Evolutionary conservation across 331 rosid genomes (phyloP).

Genomic region (Ulmus americana): DNA sequence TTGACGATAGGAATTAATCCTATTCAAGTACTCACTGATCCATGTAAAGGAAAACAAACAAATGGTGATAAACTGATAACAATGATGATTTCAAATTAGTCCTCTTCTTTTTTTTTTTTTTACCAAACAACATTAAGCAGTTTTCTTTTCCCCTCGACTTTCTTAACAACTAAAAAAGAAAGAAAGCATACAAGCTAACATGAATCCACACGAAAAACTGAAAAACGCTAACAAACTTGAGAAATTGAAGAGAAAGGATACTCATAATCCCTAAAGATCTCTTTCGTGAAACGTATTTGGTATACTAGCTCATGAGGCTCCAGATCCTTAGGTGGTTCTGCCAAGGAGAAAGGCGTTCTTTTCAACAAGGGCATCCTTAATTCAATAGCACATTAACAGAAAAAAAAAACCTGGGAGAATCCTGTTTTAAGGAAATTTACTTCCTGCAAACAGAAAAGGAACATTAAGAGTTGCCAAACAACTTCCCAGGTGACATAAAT

Average conservation of each 20-base stretch:
- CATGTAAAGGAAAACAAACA: constrained; percentile 42
- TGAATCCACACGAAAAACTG: neutral
- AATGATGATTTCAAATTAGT: neutral
- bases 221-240: constrained; percentile 8
- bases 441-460: constrained; percentile 24
- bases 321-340: constrained; percentile 63
- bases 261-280: constrained; percentile 71
- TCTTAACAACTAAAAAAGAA: neutral
- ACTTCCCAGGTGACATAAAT: constrained; percentile 6
- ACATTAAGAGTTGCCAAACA: constrained; percentile 24
- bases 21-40: constrained; percentile 65
- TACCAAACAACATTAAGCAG: neutral
- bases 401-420: neutral
- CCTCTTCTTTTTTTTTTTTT: neutral
- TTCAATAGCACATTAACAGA: constrained; percentile 3
- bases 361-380: constrained; percentile 68
- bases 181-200: neutral
- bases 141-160: neutral
- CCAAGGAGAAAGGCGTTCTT: constrained; percentile 62
- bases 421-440: constrained; percentile 22
- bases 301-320: constrained; percentile 58
- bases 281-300: constrained; percentile 83
- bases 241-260: constrained; percentile 47
- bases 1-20: constrained; percentile 67
- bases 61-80: neutral